Base-by-base conservation (phyloP, 495 filamentous ascomycete genomes). In the Sabuloglossum arenarium region DNA sequence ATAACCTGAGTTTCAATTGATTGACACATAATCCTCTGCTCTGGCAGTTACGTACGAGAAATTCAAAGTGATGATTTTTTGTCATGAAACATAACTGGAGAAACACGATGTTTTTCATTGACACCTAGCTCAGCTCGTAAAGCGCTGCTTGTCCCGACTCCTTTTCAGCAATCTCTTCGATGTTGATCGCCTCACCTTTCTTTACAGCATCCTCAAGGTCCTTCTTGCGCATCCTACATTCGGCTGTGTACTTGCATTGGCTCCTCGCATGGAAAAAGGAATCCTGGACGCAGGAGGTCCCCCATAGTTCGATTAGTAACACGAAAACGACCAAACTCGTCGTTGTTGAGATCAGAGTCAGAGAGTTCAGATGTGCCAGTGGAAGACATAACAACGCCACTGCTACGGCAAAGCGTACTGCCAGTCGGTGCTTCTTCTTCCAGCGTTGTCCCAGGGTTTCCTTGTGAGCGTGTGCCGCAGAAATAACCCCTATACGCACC, bases 291-390 rank as follows among this genome's bases (percentile, higher is more conserved):
- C 70, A 75, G 27, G 68, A 75, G 25, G 64, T 65, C 21, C 74
- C 76, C 59, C 66, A 72, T 1, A 79, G 61, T 61, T 81, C 78
- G 14, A 78, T 47, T 14, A 70, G 43, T 53, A 79, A 59, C 12
- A 72, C 69, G 55, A 71, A 70, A 14, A 69, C 59, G 5, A 73
- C 62, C 25, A 80, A 60, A 10, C 70, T 63, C 10, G 75, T 74
- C 0, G 72, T 74, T 8, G 70, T 69, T 10, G 66, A 66, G 4
- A 81, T 63, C 42, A 81, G 62, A 42, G 70, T 43, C 11, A 81
- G 63, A 37, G 68, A 72, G 60, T 72, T 72, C 23, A 80, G 59
- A 1, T 59, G 29, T 8, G 70, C 72, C 8, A 72, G 63, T 6
- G 76, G 74, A 5, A 81, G 63, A 39, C 66, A 67, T 53, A 76